phyloP scores from a whole-genome alignment of 306 rosid species.

The Spatholobus suberectus region DNA sequence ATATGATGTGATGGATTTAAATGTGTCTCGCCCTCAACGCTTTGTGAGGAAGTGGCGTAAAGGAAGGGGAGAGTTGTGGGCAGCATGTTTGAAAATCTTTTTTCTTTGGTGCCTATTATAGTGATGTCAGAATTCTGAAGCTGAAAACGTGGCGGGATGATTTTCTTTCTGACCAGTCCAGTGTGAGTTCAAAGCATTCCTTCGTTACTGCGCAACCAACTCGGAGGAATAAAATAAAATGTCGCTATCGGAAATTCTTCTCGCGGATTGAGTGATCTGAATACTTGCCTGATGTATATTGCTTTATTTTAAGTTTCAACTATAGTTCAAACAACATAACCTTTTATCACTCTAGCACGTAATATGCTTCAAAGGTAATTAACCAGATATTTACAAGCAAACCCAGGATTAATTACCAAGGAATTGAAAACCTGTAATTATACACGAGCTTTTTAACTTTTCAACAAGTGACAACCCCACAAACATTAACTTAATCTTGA shows the following conservation, averaged over 20 bases:
- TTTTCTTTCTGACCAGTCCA: slow-evolving; percentile 24
- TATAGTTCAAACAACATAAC: background rate
- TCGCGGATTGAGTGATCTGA: background rate
- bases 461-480: slow-evolving; percentile 39
- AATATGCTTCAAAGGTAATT: background rate
- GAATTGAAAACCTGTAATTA: background rate
- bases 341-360: background rate
- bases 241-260: slow-evolving; percentile 11
- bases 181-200: slow-evolving; percentile 37
- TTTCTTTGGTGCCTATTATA: background rate
- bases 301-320: too few relatives aligned
- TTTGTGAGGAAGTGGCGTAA: slow-evolving; percentile 53
- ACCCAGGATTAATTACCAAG: slow-evolving; percentile 18
- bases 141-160: slow-evolving; percentile 42
- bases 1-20: slow-evolving; percentile 17
- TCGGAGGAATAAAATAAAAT: background rate
- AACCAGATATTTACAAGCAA: background rate
- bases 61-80: slow-evolving; percentile 59
- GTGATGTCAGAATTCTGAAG: slow-evolving; percentile 21
- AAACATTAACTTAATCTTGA: background rate
- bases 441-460: background rate
- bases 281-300: background rate
- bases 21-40: background rate
- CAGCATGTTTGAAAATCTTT: slow-evolving; percentile 47
- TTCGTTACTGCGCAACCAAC: slow-evolving; percentile 8